phyloP scores from a whole-genome alignment of 345 rosid genomes.

The Pelargonium nanum region DNA sequence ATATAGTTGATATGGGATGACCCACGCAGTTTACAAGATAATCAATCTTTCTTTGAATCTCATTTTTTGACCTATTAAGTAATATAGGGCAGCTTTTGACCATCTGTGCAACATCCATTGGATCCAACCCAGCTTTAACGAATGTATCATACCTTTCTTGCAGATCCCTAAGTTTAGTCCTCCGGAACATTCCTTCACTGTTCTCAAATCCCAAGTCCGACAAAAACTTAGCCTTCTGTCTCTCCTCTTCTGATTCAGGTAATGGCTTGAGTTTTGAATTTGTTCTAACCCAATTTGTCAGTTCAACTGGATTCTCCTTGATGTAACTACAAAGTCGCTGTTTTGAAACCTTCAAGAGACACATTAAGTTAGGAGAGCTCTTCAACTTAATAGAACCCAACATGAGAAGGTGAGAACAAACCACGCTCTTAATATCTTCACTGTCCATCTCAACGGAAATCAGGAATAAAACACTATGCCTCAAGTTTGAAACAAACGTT shows the following conservation, averaged over 20 bases:
- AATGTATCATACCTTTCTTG: constrained; percentile 72
- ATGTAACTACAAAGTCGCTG: constrained; percentile 33
- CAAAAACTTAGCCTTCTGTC: background rate
- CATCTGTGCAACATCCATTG: constrained; percentile 41
- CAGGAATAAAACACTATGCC: constrained; percentile 35
- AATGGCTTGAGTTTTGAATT: constrained; percentile 21
- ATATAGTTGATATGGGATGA: constrained; percentile 38
- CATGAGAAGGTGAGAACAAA: constrained; percentile 32
- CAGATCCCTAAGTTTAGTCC: constrained; percentile 48
- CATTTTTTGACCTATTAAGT: constrained; percentile 39
- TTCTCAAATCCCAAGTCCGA: background rate
- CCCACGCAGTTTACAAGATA: constrained; percentile 42
- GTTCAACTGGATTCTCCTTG: constrained; percentile 41
- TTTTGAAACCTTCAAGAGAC: constrained; percentile 42
- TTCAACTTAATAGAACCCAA: constrained; percentile 47
- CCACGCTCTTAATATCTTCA: constrained; percentile 33
- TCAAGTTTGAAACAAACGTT: constrained; percentile 43
- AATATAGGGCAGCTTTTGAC: constrained; percentile 52
- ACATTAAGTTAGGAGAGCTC: constrained; percentile 35
- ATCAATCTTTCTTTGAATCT: constrained; percentile 43
- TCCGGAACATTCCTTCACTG: constrained; percentile 9
- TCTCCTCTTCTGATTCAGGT: constrained; percentile 23
- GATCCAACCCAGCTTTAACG: constrained; percentile 48
- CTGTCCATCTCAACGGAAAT: constrained; percentile 48
- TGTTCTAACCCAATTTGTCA: constrained; percentile 38